Evolutionary conservation across 1,284 basidiomycete species (phyloP).

Genomic region (Trichosporon asahii): DNA sequence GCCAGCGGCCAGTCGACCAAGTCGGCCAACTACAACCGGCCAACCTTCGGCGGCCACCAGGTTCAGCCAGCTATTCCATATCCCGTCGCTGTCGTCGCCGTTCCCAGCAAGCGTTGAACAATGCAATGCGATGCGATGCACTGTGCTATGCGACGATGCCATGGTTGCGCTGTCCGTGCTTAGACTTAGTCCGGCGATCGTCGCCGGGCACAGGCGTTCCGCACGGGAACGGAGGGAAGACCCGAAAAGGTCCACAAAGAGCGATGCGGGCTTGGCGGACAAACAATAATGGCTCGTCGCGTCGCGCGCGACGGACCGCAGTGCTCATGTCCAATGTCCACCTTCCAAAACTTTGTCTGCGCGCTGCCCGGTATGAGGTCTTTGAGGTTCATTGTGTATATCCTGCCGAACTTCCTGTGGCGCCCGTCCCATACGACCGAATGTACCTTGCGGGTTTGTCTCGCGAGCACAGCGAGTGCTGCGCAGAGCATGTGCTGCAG

Average conservation of each 20-base stretch:
- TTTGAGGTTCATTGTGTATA: background rate
- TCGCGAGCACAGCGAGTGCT: background rate
- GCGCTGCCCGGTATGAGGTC: background rate
- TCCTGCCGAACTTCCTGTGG: background rate
- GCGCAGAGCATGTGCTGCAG: background rate
- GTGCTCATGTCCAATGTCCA: background rate
- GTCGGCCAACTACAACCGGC: background rate
- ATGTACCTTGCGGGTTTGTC: background rate
- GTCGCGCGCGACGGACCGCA: background rate
- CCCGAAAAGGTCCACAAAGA: background rate
- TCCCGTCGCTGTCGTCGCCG: background rate
- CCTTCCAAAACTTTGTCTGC: background rate
- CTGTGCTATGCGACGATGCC: background rate
- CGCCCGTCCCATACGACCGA: background rate
- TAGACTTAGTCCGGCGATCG: background rate
- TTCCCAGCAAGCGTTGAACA: background rate
- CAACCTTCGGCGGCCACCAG: background rate
- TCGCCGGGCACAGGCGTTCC: background rate
- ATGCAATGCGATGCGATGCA: background rate
- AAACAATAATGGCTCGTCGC: background rate
- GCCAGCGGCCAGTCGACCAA: background rate
- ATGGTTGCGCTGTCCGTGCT: background rate
- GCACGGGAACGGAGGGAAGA: background rate
- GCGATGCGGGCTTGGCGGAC: background rate
- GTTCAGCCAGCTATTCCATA: background rate